Conservation (phyloP, 208 protist species). For the Acanthamoeba polyphaga region DNA sequence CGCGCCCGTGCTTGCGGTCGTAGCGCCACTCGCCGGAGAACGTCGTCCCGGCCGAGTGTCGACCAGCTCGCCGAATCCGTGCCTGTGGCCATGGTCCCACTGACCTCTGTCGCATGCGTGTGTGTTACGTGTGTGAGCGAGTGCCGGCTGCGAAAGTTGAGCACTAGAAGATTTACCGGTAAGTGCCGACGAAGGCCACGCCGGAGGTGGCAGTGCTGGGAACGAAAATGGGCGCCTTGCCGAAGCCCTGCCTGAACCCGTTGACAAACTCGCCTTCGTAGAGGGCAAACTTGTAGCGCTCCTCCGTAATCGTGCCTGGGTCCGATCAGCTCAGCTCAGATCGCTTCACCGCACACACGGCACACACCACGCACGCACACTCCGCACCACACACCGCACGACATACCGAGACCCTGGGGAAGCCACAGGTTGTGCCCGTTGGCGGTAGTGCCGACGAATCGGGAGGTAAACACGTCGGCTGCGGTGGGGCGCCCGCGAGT, state of each 20-base stretch:
- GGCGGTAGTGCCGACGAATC: not conserved
- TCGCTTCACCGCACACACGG: no score
- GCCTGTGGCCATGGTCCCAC: conserved; percentile 12
- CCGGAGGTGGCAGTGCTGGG: no score
- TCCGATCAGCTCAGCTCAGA: no score
- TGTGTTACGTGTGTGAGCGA: not conserved
- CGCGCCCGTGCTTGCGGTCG: conserved; percentile 38
- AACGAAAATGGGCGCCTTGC: conserved; percentile 49
- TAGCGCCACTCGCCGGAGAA: conserved; percentile 38
- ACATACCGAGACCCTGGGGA: not conserved
- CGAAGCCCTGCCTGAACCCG: conserved; percentile 45
- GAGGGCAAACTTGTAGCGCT: not conserved
- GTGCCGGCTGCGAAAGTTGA: no score
- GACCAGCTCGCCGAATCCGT: conserved; percentile 25
- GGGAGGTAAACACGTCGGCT: not conserved
- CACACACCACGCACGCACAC: not conserved
- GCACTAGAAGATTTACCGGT: no score
- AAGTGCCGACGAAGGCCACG: not conserved
- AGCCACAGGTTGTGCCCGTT: not conserved
- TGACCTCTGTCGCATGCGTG: not conserved
- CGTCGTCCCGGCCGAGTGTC: not conserved
- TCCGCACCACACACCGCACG: not conserved
- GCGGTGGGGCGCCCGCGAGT: not conserved
- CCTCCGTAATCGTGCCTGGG: not conserved
- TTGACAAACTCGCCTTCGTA: conserved; percentile 45